Conservation (phyloP, 768 basidiomycete genomes). For the Pleurotus ostreatus region DNA sequence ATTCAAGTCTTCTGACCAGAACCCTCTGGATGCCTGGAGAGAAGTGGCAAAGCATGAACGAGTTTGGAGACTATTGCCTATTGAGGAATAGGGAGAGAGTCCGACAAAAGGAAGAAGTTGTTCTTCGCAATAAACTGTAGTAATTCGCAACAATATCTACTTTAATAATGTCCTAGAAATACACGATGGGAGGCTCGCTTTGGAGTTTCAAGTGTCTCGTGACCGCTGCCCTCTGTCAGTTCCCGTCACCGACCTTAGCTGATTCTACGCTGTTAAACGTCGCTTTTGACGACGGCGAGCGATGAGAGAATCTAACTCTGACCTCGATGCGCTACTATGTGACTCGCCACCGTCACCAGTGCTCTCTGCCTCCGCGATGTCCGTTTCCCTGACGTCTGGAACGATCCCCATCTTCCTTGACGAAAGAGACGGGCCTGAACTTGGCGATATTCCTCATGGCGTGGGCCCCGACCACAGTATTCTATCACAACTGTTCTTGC, state of each 20-base stretch:
- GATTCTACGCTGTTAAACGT: conserved; percentile 3
- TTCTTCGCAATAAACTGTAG: neutral
- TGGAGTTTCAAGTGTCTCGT: too few relatives aligned
- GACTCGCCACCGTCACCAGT: conserved; percentile 44
- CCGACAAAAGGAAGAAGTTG: conserved; percentile 25
- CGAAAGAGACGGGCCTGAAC: neutral
- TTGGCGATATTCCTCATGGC: neutral
- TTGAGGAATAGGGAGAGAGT: conserved; percentile 57
- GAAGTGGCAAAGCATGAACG: conserved; percentile 64
- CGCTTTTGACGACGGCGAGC: conserved; percentile 23
- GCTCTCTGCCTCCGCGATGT: conserved; percentile 32
- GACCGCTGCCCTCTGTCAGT: too few relatives aligned
- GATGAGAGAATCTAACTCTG: conserved; percentile 28
- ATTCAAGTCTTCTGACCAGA: conserved; percentile 70
- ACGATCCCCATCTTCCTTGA: conserved; percentile 47
- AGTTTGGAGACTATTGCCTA: conserved; percentile 89
- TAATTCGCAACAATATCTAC: too few relatives aligned
- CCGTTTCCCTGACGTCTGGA: conserved; percentile 36
- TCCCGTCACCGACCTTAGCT: neutral
- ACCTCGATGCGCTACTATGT: conserved; percentile 31
- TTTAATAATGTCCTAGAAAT: too few relatives aligned
- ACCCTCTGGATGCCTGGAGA: conserved; percentile 77
- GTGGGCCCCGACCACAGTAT: neutral
- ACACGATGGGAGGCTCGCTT: too few relatives aligned
- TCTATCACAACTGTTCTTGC: too few relatives aligned